Base-by-base conservation (phyloP, 371 early-diverging fungal genomes). In the Mucor lusitanicus region DNA sequence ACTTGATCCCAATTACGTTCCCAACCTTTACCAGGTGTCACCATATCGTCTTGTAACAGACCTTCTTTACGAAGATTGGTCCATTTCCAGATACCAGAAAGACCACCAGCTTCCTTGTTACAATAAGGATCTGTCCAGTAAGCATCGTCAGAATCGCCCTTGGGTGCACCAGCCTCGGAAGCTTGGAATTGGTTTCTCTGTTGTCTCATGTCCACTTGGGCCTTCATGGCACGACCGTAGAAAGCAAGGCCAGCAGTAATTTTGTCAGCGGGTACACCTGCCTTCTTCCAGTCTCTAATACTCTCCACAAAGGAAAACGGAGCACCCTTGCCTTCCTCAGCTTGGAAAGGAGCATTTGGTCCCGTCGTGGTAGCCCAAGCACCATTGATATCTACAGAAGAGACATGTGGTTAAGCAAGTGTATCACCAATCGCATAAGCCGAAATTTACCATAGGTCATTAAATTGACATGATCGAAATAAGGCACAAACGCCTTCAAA, bases 391-490 rank as follows among this genome's bases (percentile, higher is more conserved):
- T 82, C 82, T 82, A 40, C 6, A 56, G 30, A 48, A 23, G 12
- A 35, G 11, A 12, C 9, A 46, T 0, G 21, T 19, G 33, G 13
- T 48, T 23, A 61, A 13, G 33, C 15, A n/a, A 33, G n/a, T 9
- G 33, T n/a, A 25, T 8, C 0, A 28, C 32, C n/a, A 15, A 25
- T 27, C n/a, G 6, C 23, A 30, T 12, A 35, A 12, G 6, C 9
- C 32, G 8, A 39, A 39, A 13, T 30, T 63, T 78, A 81, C 82
- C 85, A 66, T 80, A 85, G 37, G 84, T 80, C 87, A 89, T 82
- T n/a, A 91, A 68, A 60, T 88, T 86, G 63, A 92, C 83, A 65
- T 80, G 89, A 64, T 90, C 90, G 54, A 91, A 82, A 67, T 79
- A 85, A 39, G 85, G 85, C 11, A 85, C 91, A 68, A 77, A 90